phyloP scores from a whole-genome alignment of 345 rosid species.

The Chamaenerion angustifolium region DNA sequence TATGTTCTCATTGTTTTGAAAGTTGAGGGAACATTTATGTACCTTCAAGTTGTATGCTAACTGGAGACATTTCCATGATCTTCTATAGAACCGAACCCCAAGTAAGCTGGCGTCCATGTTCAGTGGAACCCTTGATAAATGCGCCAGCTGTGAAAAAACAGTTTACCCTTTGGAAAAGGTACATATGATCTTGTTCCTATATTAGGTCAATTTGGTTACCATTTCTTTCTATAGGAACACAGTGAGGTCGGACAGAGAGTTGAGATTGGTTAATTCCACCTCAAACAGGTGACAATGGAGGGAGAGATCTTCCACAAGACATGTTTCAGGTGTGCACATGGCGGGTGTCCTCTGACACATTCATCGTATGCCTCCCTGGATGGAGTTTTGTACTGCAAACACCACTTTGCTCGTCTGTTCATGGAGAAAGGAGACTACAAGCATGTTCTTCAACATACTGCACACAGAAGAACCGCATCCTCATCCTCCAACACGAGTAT shows the following conservation, averaged over 20 bases:
- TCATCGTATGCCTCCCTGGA: constrained; percentile 68
- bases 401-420: constrained; percentile 78
- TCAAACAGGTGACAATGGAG: constrained; percentile 58
- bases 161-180: constrained; percentile 85
- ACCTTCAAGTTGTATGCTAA: neutral
- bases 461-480: constrained; percentile 24
- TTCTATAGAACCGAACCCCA: constrained; percentile 47
- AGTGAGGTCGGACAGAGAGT: neutral
- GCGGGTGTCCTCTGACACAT: constrained; percentile 60
- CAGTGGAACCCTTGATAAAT: constrained; percentile 77
- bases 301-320: constrained; percentile 77
- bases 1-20: constrained; percentile 10
- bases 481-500: constrained; percentile 2
- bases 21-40: no score
- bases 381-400: constrained; percentile 72
- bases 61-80: neutral
- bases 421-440: constrained; percentile 47
- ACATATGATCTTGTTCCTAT: neutral
- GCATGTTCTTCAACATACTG: constrained; percentile 33
- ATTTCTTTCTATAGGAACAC: neutral
- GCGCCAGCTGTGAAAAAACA: constrained; percentile 58
- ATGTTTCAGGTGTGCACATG: constrained; percentile 78
- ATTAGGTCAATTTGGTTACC: no score
- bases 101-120: constrained; percentile 63
- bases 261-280: neutral